A percentile compares a stretch with the other conserved stretches of the same genome.
These are phyloP conservation scores for Lactarius deliciosus DNA, from an alignment of 768 basidiomycete species.

Conservation along the genomic window DNA sequence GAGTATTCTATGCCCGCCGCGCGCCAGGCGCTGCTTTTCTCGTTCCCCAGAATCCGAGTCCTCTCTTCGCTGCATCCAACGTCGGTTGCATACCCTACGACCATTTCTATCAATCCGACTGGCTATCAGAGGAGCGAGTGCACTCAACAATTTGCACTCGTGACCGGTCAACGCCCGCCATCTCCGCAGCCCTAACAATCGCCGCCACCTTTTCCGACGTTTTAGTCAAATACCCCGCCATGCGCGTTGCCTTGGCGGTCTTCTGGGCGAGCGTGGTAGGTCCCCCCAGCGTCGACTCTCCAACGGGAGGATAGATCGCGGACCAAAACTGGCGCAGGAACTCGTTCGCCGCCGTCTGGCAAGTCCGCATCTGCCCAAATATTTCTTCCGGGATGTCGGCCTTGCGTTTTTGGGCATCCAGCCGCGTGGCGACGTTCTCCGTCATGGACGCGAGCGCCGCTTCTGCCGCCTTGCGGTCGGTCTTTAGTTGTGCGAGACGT, in stretches of 20 bases:
- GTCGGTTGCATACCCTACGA: conserved; percentile 74
- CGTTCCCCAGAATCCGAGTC: conserved; percentile 50
- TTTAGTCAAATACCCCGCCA: conserved; percentile 78
- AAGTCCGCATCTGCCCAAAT: conserved; percentile 81
- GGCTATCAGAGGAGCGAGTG: background rate
- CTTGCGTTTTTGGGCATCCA: conserved; percentile 65
- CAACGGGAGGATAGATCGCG: conserved; percentile 72
- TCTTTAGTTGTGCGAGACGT: conserved; percentile 60
- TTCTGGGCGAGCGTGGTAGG: conserved; percentile 65
- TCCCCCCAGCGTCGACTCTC: conserved; percentile 49
- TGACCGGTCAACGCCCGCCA: conserved; percentile 58
- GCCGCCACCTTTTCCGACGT: conserved; percentile 82
- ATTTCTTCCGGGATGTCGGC: conserved; percentile 79
- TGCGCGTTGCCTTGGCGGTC: conserved; percentile 77
- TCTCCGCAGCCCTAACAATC: conserved; percentile 61
- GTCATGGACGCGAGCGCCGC: conserved; percentile 74
- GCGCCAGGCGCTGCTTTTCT: conserved; percentile 27
- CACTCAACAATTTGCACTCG: conserved; percentile 63
- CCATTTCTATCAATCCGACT: conserved; percentile 3
- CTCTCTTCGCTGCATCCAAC: conserved; percentile 69
- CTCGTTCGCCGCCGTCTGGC: conserved; percentile 92
- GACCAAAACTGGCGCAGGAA: conserved; percentile 97
- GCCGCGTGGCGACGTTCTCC: conserved; percentile 67
- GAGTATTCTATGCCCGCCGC: conserved; percentile 5
- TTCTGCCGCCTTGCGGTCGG: conserved; percentile 68